A percentile compares a stretch with the other conserved stretches of the same genome.
These are phyloP conservation scores for Yamadazyma membranifaciens DNA, from an alignment of 1,139 yeast species.

Conservation along the genomic window DNA sequence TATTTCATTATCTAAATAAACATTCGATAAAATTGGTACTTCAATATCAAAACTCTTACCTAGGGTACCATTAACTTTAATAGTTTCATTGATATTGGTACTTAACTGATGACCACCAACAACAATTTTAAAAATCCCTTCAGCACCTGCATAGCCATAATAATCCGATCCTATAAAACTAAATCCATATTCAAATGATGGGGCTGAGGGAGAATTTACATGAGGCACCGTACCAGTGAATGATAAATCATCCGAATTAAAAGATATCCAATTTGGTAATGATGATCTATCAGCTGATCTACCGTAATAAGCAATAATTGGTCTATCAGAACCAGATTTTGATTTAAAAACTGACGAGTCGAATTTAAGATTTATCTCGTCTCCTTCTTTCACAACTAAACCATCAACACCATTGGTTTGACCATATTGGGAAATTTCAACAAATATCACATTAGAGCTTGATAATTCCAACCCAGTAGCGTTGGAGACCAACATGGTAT, in stretches of 20 bases:
- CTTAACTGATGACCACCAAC: constrained; percentile 89
- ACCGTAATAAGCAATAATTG: constrained; percentile 76
- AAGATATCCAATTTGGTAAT: constrained; percentile 83
- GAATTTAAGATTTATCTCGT: constrained; percentile 61
- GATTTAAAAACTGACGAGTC: constrained; percentile 54
- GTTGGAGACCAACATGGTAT: constrained; percentile 59
- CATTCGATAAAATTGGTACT: constrained; percentile 61
- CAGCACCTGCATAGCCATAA: constrained; percentile 71
- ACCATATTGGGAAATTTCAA: constrained; percentile 57
- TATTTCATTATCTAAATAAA: constrained; percentile 53
- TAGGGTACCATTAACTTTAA: constrained; percentile 65
- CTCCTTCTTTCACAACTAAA: constrained; percentile 69
- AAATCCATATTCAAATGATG: constrained; percentile 73
- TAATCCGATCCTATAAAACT: constrained; percentile 78
- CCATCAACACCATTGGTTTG: constrained; percentile 73
- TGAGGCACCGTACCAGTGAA: constrained; percentile 89
- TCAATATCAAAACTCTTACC: constrained; percentile 51
- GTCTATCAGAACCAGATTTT: constrained; percentile 40
- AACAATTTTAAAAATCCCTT: constrained; percentile 64
- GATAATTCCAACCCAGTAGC: constrained; percentile 50
- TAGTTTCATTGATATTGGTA: constrained; percentile 53
- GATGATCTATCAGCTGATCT: constrained; percentile 79
- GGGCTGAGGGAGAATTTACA: constrained; percentile 82
- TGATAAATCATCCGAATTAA: constrained; percentile 59
- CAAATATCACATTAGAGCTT: constrained; percentile 38